Base-by-base conservation (phyloP, 2,329 filamentous ascomycete genomes). In the Fusarium fracticaudum region DNA sequence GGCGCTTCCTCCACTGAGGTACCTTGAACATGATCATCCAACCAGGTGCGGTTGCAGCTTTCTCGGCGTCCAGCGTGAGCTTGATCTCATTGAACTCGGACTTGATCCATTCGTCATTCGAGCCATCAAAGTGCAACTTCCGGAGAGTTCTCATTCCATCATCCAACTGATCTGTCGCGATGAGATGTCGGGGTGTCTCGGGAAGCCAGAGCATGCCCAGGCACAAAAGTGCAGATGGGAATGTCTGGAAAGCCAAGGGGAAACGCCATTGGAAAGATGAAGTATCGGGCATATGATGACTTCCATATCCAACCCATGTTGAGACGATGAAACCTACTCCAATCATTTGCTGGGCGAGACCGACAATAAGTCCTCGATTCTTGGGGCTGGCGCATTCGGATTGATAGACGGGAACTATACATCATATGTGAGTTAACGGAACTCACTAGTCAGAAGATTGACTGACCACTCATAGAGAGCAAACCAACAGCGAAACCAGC, bases 1-100 rank as follows among this genome's bases (percentile, higher is more conserved):
- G 84, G 20, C 90, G 83, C 17, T 83, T 89, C 43, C 90, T 84
- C 87, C 87, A 90, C 50, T 85, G 80, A 5, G 85, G 84, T 8
- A 89, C 86, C 20, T 83, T 87, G 75, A 90, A 89, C 86, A 90
- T 90, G 69, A 88, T 82, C 8, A 78, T 75, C 88, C 88, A 90
- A 18, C 86, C 89, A 18, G 75, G 74, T 5, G 71, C 75, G 14
- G 76, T 78, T 4, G 67, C 67, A 2, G 67, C 63, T 43, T 77
- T 75, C 51, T 78, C 76, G 2, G 75, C 75, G 10, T 87, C 84
- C 33, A 91, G 89, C 3, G 89, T 90, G 11, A 83, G 80, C 64
- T 86, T 86, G 76, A 91, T 91, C 71, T 90, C 87, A 45, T 85
- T 82, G 74, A 87, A 90, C 73, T 90, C 87, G 3, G 79, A 74